Base-by-base conservation (phyloP, 257 asterid species). In the Prunella vulgaris region DNA sequence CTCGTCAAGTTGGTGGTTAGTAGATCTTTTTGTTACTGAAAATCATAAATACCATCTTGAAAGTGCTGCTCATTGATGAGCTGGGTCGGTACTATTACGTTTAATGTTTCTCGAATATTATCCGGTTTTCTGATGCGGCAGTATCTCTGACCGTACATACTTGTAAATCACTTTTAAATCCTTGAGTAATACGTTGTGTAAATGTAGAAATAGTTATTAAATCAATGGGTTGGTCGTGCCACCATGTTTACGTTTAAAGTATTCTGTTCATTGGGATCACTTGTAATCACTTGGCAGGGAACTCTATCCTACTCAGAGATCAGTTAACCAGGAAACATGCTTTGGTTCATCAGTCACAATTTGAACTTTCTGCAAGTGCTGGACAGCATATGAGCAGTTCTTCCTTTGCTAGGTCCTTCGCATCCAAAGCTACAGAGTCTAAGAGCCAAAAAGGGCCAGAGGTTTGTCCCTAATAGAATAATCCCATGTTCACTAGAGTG, bases 341-440 rank as follows among this genome's bases (percentile, higher is more conserved):
- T 15, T 60, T 78, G 69, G 56, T 70, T 62, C 48, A 69, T 70
- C 79, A 22, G 76, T 72, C 89, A 51, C 72, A 76, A 28, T 74
- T 81, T 74, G 91, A 81, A 71, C 87, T 77, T 69, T 80, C 80
- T 71, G 42, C 53, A 22, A 82, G 74, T 35, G 28, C 54, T 42
- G 74, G 82, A 53, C 69, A 64, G 68, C 75, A 70, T 74, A 65
- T 79, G 63, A 58, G 75, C 64, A 37, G 42, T 30, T 42, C 82
- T 75, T 61, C 61, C 82, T 81, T 79, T 63, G 74, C 78, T 59
- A 86, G 95, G 84, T 72, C 82, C 65, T 84, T 92, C 80, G 81
- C 96, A 60, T 83, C 92, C 76, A 80, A 79, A 76, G 35, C 86
- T 53, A 73, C 97, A 7, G 83, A 82, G 54, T 78, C 97, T 28